Evolutionary conservation across 257 asterid genomes (phyloP).

Genomic region (Primulina eburnea): DNA sequence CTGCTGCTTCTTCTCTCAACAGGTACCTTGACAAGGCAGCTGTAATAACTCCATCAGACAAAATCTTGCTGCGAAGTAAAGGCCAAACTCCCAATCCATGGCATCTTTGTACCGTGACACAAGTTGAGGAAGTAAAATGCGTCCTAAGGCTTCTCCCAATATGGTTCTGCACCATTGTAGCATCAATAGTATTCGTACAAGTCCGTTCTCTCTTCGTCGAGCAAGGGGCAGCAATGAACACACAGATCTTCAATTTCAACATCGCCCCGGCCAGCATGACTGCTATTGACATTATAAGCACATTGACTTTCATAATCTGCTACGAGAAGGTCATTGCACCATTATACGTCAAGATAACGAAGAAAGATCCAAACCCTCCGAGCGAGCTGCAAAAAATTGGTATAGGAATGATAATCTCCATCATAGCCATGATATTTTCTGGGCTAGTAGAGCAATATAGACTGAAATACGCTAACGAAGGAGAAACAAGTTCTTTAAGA

Average conservation of each 20-base stretch:
- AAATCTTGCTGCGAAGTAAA: conserved; percentile 36
- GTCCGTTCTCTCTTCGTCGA: conserved; percentile 80
- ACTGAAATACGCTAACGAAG: conserved; percentile 40
- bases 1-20: too few relatives aligned
- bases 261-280: conserved; percentile 88
- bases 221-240: conserved; percentile 82
- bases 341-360: conserved; percentile 48
- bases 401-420: conserved; percentile 63
- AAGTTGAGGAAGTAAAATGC: conserved; percentile 48
- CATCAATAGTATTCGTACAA: conserved; percentile 71
- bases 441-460: conserved; percentile 68
- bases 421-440: conserved; percentile 56
- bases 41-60: conserved; percentile 31
- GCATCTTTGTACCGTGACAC: conserved; percentile 70
- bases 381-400: conserved; percentile 73
- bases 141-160: conserved; percentile 68
- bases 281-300: conserved; percentile 67
- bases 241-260: conserved; percentile 41
- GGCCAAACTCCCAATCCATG: conserved; percentile 60
- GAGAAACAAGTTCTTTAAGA: conserved; percentile 59
- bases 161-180: conserved; percentile 77
- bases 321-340: conserved; percentile 65
- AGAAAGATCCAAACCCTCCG: conserved; percentile 48
- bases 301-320: conserved; percentile 73
- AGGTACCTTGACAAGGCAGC: too few relatives aligned